A percentile compares a stretch with the other conserved stretches of the same genome.
Conservation (phyloP, 2,329 filamentous ascomycete genomes). For the Botrytis sinoallii region DNA sequence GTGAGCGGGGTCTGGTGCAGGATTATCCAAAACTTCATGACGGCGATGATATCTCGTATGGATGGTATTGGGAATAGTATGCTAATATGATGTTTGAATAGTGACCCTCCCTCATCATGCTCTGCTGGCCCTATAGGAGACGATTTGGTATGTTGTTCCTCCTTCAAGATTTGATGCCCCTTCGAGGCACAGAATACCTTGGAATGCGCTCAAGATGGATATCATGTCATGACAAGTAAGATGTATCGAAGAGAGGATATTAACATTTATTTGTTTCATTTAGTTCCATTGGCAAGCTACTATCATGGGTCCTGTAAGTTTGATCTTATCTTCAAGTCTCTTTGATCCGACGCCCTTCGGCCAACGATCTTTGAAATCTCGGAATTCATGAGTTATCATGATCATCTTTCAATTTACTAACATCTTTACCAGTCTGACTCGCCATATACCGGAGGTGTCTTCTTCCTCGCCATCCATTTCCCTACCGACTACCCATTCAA, state of each 20-base stretch:
- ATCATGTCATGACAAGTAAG: conserved; percentile 16
- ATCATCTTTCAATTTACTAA: background rate
- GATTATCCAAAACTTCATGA: conserved; percentile 38
- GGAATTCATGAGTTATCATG: conserved; percentile 21
- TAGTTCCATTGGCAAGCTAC: conserved; percentile 99
- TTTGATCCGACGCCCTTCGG: background rate
- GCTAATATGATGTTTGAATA: conserved; percentile 42
- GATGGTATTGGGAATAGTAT: conserved; percentile 19
- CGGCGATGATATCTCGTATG: conserved; percentile 3
- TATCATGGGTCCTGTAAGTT: conserved; percentile 97
- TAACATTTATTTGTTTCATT: conserved; percentile 35
- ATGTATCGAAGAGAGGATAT: conserved; percentile 24
- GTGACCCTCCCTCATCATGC: conserved; percentile 97
- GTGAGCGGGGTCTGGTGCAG: conserved; percentile 36
- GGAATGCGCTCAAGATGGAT: conserved; percentile 30
- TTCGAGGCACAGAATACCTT: conserved; percentile 25
- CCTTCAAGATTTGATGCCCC: conserved; percentile 7
- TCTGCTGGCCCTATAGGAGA: conserved; percentile 95
- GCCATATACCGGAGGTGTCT: conserved; percentile 96
- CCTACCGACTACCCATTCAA: conserved; percentile 99
- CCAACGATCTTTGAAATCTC: conserved; percentile 19
- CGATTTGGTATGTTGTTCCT: conserved; percentile 76
- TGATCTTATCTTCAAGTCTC: conserved; percentile 30
- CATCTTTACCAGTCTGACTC: conserved; percentile 46
- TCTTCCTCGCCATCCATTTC: conserved; percentile 99